Conservation (phyloP, 306 rosid species). For the Quercus wislizeni region DNA sequence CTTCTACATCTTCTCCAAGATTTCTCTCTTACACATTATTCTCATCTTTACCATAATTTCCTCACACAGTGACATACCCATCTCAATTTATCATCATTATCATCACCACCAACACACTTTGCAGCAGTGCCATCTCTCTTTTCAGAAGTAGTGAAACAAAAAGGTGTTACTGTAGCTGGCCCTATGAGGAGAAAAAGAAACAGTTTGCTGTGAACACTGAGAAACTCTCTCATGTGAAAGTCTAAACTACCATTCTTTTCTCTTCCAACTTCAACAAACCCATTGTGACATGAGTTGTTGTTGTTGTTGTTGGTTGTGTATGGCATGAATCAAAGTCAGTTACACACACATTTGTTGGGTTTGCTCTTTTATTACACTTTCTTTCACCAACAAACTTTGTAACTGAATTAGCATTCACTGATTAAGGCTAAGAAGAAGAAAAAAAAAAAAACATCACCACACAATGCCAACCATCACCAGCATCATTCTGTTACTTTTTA, state of each 20-base stretch:
- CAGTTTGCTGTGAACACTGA: not conserved
- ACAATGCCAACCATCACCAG: conserved; percentile 1
- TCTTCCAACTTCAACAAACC: not conserved
- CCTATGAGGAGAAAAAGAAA: too few species aligned
- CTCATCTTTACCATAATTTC: not conserved
- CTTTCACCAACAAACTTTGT: too few species aligned
- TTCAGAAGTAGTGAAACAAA: not conserved
- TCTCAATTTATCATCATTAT: too few species aligned
- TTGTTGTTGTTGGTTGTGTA: too few species aligned
- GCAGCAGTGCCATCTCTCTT: not conserved
- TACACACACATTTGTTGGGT: too few species aligned
- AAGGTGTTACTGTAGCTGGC: not conserved
- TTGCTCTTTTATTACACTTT: not conserved
- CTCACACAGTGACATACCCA: too few species aligned
- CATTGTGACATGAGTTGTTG: too few species aligned
- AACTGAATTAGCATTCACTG: too few species aligned
- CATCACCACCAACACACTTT: too few species aligned
- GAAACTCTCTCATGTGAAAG: not conserved
- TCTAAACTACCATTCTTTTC: conserved; percentile 37
- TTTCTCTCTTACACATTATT: not conserved
- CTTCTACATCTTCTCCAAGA: conserved; percentile 14
- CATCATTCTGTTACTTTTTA: not conserved
- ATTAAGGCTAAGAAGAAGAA: too few species aligned
- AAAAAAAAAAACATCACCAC: too few species aligned
- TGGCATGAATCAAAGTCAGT: too few species aligned